Conservation (phyloP, 805 yeast species). For the Ogataea angusta region DNA sequence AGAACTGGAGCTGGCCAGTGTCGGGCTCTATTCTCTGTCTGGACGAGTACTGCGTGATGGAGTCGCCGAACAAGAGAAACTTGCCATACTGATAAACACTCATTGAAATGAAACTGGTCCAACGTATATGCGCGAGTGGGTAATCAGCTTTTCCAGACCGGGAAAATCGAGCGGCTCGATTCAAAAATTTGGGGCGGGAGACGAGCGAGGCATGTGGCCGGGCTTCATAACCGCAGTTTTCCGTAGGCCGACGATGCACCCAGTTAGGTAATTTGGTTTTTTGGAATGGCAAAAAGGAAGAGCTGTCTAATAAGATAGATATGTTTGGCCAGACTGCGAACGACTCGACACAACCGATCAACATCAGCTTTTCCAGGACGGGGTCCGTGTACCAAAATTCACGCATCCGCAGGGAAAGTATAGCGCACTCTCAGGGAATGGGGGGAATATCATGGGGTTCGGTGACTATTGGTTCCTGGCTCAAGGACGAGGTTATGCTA, state of each 20-base stretch:
- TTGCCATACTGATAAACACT: constrained; percentile 22
- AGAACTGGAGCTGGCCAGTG: constrained; percentile 26
- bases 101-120: constrained; percentile 9
- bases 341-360: constrained; percentile 36
- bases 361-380: constrained; percentile 35
- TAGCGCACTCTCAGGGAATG: constrained; percentile 96
- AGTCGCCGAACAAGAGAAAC: constrained; percentile 36
- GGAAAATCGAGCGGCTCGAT: neutral
- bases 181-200: neutral
- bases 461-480: constrained; percentile 91
- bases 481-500: constrained; percentile 86
- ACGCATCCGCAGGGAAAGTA: constrained; percentile 79
- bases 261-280: constrained; percentile 8
- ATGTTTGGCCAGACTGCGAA: constrained; percentile 30
- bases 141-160: neutral
- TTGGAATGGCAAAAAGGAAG: constrained; percentile 8
- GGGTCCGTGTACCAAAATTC: constrained; percentile 39
- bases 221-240: constrained; percentile 7
- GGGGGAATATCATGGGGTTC: constrained; percentile 99
- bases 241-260: constrained; percentile 12
- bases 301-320: constrained; percentile 7
- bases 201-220: constrained; percentile 1
- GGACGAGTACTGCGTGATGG: constrained; percentile 34
- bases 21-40: constrained; percentile 4
- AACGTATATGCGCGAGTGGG: neutral